Percentiles rank a stretch among this genome's conserved stretches.
Conservation (phyloP, 805 yeast genomes). For the Barnettozyma siamensis region DNA sequence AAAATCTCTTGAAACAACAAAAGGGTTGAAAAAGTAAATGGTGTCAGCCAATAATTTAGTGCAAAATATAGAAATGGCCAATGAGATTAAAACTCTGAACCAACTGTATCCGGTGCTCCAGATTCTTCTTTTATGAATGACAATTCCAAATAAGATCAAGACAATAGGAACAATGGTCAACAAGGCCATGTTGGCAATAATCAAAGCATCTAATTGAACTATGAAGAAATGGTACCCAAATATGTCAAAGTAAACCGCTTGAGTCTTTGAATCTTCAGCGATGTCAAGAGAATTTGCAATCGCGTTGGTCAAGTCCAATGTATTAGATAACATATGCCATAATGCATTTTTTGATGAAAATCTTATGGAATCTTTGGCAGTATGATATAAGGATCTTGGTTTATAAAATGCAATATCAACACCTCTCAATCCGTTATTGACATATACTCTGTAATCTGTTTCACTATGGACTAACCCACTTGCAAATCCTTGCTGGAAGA, state of each 20-base stretch:
- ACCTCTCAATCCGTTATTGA: slow-evolving; percentile 67
- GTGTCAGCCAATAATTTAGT: slow-evolving; percentile 34
- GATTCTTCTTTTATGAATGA: slow-evolving; percentile 41
- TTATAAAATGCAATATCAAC: slow-evolving; percentile 85
- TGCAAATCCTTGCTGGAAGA: slow-evolving; percentile 82
- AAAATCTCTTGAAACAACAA: slow-evolving; percentile 46
- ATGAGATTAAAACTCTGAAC: slow-evolving; percentile 56
- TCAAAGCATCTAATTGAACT: slow-evolving; percentile 45
- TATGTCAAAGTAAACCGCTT: slow-evolving; percentile 63
- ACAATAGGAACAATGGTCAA: slow-evolving; percentile 52
- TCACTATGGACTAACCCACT: slow-evolving; percentile 67
- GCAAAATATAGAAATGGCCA: slow-evolving; percentile 38
- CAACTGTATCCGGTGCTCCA: slow-evolving; percentile 44
- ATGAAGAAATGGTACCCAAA: slow-evolving; percentile 50
- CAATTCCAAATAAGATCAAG: slow-evolving; percentile 40
- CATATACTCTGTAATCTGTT: slow-evolving; percentile 78
- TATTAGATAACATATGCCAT: slow-evolving; percentile 77
- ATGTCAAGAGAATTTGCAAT: slow-evolving; percentile 37
- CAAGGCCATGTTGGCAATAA: slow-evolving; percentile 45
- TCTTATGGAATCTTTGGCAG: slow-evolving; percentile 61
- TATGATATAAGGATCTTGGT: slow-evolving; percentile 82
- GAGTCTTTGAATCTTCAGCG: slow-evolving; percentile 26
- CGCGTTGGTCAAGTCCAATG: slow-evolving; percentile 52
- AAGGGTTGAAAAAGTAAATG: slow-evolving; percentile 40
- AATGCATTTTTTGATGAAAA: slow-evolving; percentile 62